Base-by-base conservation (phyloP, 257 asterid genomes). In the Solanum medicagineum region DNA sequence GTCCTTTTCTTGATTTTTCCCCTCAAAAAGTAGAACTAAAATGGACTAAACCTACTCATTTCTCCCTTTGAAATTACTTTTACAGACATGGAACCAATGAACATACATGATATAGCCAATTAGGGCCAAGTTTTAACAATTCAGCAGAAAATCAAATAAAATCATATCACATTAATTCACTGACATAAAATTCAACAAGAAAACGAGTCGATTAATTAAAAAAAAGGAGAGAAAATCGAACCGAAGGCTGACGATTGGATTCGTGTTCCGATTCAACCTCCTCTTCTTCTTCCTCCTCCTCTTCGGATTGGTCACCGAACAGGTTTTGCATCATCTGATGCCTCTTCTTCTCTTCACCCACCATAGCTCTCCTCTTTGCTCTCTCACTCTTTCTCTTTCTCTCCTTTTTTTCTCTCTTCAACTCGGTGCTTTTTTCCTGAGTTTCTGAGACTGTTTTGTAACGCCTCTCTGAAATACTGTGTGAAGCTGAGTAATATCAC, bases 321-420 rank as follows among this genome's bases (percentile, higher is more conserved):
- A 97, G 89, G 88, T 97, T 97, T 89, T 95, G 99, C 97, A 97
- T 97, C 99, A 97, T 97, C 89, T 94, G 99, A 91, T 95, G 97
- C 96, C 99, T 88, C 91, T 97, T 97, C 92, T 93, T 97, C 92
- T 93, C 97, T 88, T 95, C 99, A 11, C 98, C 99, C 47, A 89
- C 99, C 99, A 97, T 97, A 8, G 51, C 80, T 32, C 80, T 54
- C 47, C 62, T n/a, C 42, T 74, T 47, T 47, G 42, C 62, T 77
- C 42, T 51, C 44, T 40, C 56, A 59, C 44, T 74, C 32, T 73
- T 69, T 66, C 42, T 63, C 12, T 62, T 36, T 65, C 42, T 65
- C 44, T 26, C 20, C 26, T 69, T 73, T 32, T 36, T 15, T 53
- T 53, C 7, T 49, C 24, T 80, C 74, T 73, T 45, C 86, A 71